Base-by-base conservation (phyloP, 2,329 filamentous ascomycete genomes). In the Arthrobotrys conoides region DNA sequence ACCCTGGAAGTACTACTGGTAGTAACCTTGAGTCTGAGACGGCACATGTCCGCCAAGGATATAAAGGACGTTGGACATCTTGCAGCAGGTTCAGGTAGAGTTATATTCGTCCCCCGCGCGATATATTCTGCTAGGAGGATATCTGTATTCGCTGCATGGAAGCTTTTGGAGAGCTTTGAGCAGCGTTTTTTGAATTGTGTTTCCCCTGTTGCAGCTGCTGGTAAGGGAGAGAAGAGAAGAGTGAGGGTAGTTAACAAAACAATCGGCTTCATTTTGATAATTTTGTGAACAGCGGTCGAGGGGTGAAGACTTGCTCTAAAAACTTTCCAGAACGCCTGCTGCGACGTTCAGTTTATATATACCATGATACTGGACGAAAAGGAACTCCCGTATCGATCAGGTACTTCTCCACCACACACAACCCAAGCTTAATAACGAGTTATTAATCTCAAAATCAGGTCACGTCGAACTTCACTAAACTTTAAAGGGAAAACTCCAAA, bases 1-100 rank as follows among this genome's bases (percentile, higher is more conserved):
- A 80, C 75, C n/a, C 72, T 72, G n/a, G 79, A 80, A 16, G 49
- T 76, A 18, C 24, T 36, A 24, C 75, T 71, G 8, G 79, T 80
- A 5, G 48, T 69, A 12, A 71, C 64, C 30, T 69, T 78, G 20
- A 78, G 53, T 22, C 51, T 61, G 9, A 78, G 38, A 6, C 75
- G 68, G 18, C 75, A 78, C 10, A 78, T 78, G 55, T 78, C 68
- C 8, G 75, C 64, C 12, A 64, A 51, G 9, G 64, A 20, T 16
- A 59, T 57, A 10, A 64, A 33, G 16, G 36, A 78, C 27, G 69
- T 68, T 14, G 36, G n/a, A 20, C 75, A 78, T 5, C 18, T 20
- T 8, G n/a, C n/a, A 20, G 8, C 68, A 5, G 73, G 63, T 9
- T 78, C 68, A 10, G 68, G 75, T 24, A 78, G 72, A 0, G 63